Base-by-base conservation (phyloP, 805 yeast species). In the Saccharomycopsis guyanensis region DNA sequence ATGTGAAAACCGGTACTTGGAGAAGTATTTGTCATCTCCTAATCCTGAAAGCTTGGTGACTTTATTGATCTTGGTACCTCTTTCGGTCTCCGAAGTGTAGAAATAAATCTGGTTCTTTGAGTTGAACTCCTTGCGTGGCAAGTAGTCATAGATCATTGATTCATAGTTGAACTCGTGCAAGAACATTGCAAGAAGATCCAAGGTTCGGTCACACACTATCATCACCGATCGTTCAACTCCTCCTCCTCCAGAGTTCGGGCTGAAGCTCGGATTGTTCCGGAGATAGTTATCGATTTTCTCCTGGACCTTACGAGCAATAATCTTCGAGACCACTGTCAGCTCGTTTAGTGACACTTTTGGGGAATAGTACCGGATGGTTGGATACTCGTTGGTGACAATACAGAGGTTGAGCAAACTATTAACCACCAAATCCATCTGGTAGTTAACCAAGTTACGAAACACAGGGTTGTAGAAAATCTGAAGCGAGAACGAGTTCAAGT, bases 91-190 rank as follows among this genome's bases (percentile, higher is more conserved):
- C 5, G 76, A 71, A 38, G 66, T 59, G 57, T 80, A 85, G 27
- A 50, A 50, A 4, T 36, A 19, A 5, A 46, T 37, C 16, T 32
- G 31, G 20, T 38, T 46, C 25, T 50, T 50, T 18, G 59, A 66
- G 59, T 76, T 82, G n/a, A 59, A 57, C 53, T 72, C 66, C 44
- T 67, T 62, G 61, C 64, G 32, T 67, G 74, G 25, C 65, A 66
- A 1, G 73, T 71, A 23, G 82, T 64, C 98, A 66, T 82, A 82
- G 16, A 89, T 83, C 85, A 89, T 80, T 3, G 97, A 89, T 64
- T 91, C 95, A 63, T 89, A 93, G 20, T 82, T 76, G 63, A 89
- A 86, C 60, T 87, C 96, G 62, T 93, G 97, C 45, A 89, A 64
- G 40, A 93, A 60, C 0, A 97, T 96, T 4, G 93, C 84, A 56